phyloP scores from a whole-genome alignment of 2,329 filamentous ascomycete species.

The Pseudocercospora macadamiae region DNA sequence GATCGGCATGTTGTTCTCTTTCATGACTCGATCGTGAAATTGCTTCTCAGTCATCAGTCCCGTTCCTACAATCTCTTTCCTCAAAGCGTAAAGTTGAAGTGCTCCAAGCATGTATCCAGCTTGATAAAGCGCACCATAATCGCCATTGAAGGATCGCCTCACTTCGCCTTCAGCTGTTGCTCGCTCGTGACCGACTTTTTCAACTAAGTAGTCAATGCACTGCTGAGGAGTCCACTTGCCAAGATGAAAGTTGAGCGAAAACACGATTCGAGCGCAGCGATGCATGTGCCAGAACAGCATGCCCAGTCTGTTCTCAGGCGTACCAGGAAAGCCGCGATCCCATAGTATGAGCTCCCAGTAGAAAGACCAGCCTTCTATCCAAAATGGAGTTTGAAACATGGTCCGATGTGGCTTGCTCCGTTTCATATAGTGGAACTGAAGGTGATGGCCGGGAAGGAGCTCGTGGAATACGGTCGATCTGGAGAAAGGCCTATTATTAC shows the following conservation, averaged over 20 bases:
- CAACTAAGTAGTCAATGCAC: slow-evolving; percentile 61
- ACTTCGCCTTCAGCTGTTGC: slow-evolving; percentile 65
- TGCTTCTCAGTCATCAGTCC: slow-evolving; percentile 53
- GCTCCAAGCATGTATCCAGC: slow-evolving; percentile 64
- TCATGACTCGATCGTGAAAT: slow-evolving; percentile 60
- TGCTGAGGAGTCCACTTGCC: slow-evolving; percentile 57
- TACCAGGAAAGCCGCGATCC: slow-evolving; percentile 55
- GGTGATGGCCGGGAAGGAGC: slow-evolving; percentile 61
- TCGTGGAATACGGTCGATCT: slow-evolving; percentile 65
- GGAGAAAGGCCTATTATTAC: slow-evolving; percentile 62
- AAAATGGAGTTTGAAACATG: slow-evolving; percentile 62
- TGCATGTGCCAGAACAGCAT: slow-evolving; percentile 67
- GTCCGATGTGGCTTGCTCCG: slow-evolving; percentile 54
- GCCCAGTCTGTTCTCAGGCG: slow-evolving; percentile 58
- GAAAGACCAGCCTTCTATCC: slow-evolving; percentile 63
- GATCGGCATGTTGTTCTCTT: slow-evolving; percentile 57
- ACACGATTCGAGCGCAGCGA: slow-evolving; percentile 62
- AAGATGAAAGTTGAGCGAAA: slow-evolving; percentile 62
- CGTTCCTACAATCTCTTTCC: slow-evolving; percentile 51
- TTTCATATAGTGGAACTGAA: slow-evolving; percentile 56
- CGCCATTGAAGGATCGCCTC: slow-evolving; percentile 58
- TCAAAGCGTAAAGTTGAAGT: slow-evolving; percentile 57
- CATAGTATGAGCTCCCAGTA: slow-evolving; percentile 66
- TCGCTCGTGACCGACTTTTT: slow-evolving; percentile 61
- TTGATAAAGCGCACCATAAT: slow-evolving; percentile 63